These are phyloP conservation scores for Guyanaporus albipodus DNA, from an alignment of 768 basidiomycete species.

Conservation along the genomic window DNA sequence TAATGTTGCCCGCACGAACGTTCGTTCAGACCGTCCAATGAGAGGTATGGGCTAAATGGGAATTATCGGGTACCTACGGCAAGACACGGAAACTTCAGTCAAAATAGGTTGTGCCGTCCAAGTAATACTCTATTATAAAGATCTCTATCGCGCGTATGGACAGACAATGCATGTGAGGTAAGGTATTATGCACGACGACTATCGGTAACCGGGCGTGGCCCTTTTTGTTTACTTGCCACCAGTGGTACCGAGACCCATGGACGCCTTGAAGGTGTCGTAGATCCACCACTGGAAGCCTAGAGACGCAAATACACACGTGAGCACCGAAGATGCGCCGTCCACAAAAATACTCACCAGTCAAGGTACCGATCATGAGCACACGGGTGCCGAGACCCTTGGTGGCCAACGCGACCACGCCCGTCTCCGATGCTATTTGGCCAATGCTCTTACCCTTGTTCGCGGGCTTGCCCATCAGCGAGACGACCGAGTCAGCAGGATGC, in stretches of 20 bases:
- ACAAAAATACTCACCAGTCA: constrained; percentile 38
- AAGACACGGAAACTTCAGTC: too few species aligned
- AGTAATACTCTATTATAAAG: too few species aligned
- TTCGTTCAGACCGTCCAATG: too few species aligned
- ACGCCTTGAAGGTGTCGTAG: constrained; percentile 80
- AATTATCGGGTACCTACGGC: too few species aligned
- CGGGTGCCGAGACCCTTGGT: constrained; percentile 87
- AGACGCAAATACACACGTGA: neutral
- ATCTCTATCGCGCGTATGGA: constrained; percentile 10
- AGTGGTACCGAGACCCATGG: constrained; percentile 84
- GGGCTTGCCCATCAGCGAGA: constrained; percentile 91
- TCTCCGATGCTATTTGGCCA: constrained; percentile 67
- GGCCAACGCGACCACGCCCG: constrained; percentile 57
- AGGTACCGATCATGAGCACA: constrained; percentile 77
- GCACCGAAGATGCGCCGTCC: too few species aligned
- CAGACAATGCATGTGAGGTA: too few species aligned
- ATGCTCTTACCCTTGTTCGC: constrained; percentile 77
- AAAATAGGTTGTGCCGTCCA: too few species aligned
- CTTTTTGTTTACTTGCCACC: constrained; percentile 81
- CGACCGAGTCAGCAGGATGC: constrained; percentile 91
- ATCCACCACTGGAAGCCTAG: constrained; percentile 93
- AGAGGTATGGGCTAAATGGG: too few species aligned
- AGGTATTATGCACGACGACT: constrained; percentile 9
- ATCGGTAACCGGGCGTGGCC: too few species aligned
- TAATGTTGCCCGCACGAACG: too few species aligned